Percentiles rank a stretch among this genome's conserved stretches.
These are phyloP conservation scores for Citrus glauca DNA, from an alignment of 345 rosid species.

Conservation along the genomic window DNA sequence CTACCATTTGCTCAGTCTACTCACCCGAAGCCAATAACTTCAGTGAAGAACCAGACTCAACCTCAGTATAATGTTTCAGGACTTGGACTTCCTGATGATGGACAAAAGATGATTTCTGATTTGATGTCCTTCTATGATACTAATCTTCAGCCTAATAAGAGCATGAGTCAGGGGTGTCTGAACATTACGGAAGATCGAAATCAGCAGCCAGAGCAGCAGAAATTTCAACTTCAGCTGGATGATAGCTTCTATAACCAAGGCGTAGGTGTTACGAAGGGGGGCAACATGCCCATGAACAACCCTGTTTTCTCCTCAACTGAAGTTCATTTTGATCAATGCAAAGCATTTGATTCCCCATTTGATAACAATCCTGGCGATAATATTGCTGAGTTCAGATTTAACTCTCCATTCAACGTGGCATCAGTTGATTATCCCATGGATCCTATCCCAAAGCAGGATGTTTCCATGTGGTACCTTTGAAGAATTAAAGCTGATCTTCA, in stretches of 20 bases:
- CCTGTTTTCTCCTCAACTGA: constrained; percentile 24
- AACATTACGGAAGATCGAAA: constrained; percentile 6
- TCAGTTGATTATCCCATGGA: constrained; percentile 22
- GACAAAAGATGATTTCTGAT: constrained; percentile 48
- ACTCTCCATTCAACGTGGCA: constrained; percentile 33
- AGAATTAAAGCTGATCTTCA: neutral
- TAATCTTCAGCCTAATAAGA: constrained; percentile 35
- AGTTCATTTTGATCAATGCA: constrained; percentile 29
- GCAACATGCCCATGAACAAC: constrained; percentile 24
- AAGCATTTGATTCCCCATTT: constrained; percentile 33
- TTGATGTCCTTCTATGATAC: constrained; percentile 47
- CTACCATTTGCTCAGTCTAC: constrained; percentile 33
- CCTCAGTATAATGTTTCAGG: constrained; percentile 33
- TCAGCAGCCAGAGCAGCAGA: constrained; percentile 22
- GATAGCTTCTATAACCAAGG: constrained; percentile 28
- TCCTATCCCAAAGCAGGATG: constrained; percentile 29
- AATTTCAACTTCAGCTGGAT: constrained; percentile 28
- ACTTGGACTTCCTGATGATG: constrained; percentile 53
- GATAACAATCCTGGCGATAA: constrained; percentile 14
- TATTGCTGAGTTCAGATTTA: constrained; percentile 20
- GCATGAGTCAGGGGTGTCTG: constrained; percentile 10
- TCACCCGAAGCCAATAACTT: constrained; percentile 12
- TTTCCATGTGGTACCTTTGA: constrained; percentile 28
- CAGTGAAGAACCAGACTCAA: constrained; percentile 7
- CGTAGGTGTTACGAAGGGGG: constrained; percentile 24